Evolutionary conservation across 192 early-diverging fungal genomes (phyloP), one percentile per base, ranked within the genome.

Genomic region (Coemansia nantahalensis): DNA sequence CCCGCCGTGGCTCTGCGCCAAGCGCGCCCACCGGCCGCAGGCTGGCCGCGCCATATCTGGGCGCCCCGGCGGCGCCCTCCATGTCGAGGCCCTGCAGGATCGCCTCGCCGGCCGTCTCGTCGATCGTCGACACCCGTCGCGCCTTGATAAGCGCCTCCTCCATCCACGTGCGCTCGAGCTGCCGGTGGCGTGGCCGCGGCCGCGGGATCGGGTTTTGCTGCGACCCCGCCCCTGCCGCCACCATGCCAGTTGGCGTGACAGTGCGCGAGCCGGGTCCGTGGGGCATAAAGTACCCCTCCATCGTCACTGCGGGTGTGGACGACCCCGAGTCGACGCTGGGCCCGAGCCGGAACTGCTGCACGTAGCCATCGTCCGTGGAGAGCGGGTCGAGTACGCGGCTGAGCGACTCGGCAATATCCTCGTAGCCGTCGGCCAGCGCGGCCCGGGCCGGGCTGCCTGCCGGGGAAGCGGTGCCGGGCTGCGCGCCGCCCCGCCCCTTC

Each of bases 261-360:
- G 37, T 10, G 30, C 55, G 5, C 12, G 18, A 4, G n/a, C 7
- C 28, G 15, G 35, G 28, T 18, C 18, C 40, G 17, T 62, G 45
- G 5, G 68, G 67, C 43, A 63, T 43, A 71, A 78, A 78, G 48
- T 78, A 78, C 21, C 75, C 75, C 24, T 78, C 75, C 67, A 78
- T 71, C 0, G 75, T 71, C 33, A 78, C 75, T 0, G 75, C 68
- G 9, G 75, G 75, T 32, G 75, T 71, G 16, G 40, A 55, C 15
- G 75, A 63, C 3, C 68, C 75, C 0, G 75, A 71, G 28, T 56
- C 47, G 56, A 59, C 21, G 48, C 68, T 71, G 26, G 75, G 75
- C 1, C 67, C 75, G n/a, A 78, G 63, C 2, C 68, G 63, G 57
- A 78, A 78, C 56, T 78, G 75, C 56, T 78, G 75, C 14, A 78